Percentiles rank a stretch among this genome's conserved stretches.
phyloP scores from a whole-genome alignment of 2,329 filamentous ascomycete species.

The Akanthomyces dipterigenus region DNA sequence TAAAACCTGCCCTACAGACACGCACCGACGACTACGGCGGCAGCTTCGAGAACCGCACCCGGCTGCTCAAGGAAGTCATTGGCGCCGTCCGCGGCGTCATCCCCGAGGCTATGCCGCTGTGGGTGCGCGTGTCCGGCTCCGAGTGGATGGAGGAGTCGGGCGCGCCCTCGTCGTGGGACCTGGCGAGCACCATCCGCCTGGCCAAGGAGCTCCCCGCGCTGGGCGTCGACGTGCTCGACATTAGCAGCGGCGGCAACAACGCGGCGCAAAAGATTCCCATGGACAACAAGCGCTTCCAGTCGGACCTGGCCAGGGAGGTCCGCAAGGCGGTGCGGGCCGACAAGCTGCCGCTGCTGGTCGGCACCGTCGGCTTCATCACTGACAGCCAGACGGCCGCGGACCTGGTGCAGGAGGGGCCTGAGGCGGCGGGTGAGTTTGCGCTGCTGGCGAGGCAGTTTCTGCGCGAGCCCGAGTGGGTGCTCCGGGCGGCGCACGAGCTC shows the following conservation, averaged over 20 bases:
- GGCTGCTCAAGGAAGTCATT: constrained; percentile 51
- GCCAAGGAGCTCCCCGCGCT: constrained; percentile 62
- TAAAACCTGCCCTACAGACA: constrained; percentile 24
- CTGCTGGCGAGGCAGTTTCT: constrained; percentile 71
- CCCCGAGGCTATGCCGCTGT: constrained; percentile 47
- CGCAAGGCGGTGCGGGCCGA: constrained; percentile 55
- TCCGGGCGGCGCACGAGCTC: constrained; percentile 65
- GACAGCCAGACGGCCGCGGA: constrained; percentile 60
- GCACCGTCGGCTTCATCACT: constrained; percentile 68
- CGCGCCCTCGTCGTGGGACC: constrained; percentile 54
- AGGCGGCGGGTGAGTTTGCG: constrained; percentile 56
- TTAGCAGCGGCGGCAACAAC: constrained; percentile 70
- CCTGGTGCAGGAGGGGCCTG: constrained; percentile 43
- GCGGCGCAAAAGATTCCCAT: constrained; percentile 51
- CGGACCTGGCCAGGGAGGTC: constrained; percentile 31
- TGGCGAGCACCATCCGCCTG: constrained; percentile 46
- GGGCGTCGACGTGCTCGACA: constrained; percentile 78
- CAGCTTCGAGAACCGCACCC: constrained; percentile 57
- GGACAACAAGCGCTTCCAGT: constrained; percentile 61
- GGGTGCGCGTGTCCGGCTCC: constrained; percentile 54
- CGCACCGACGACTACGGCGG: constrained; percentile 61
- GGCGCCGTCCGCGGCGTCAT: constrained; percentile 44
- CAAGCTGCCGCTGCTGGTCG: constrained; percentile 53
- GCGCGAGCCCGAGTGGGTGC: constrained; percentile 73
- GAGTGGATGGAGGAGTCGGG: constrained; percentile 52